Evolutionary conservation across 768 basidiomycete species (phyloP).

Genomic region (Hysterangium stoloniferum): DNA sequence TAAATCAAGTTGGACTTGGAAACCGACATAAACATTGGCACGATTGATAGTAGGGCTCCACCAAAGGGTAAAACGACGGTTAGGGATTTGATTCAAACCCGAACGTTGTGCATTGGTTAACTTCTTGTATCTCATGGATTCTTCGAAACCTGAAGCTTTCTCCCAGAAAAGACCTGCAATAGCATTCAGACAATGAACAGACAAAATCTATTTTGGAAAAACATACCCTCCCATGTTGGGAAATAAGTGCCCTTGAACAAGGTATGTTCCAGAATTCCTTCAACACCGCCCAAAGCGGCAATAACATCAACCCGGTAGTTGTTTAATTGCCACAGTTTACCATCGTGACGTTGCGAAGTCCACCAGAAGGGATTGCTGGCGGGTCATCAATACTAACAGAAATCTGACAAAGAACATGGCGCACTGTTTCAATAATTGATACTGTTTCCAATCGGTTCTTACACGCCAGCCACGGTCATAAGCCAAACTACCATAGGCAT

Average conservation of each 20-base stretch:
- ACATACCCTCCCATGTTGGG: slow-evolving; percentile 88
- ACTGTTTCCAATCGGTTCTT: slow-evolving; percentile 96
- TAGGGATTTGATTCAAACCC: slow-evolving; percentile 96
- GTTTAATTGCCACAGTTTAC: slow-evolving; percentile 94
- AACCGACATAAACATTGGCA: slow-evolving; percentile 99
- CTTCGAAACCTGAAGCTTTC: slow-evolving; percentile 95
- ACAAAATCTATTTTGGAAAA: not conserved
- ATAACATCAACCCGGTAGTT: slow-evolving; percentile 99
- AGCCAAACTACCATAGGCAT: slow-evolving; percentile 75
- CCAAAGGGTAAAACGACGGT: slow-evolving; percentile 98
- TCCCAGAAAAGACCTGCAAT: slow-evolving; percentile 85
- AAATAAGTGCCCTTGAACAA: slow-evolving; percentile 97
- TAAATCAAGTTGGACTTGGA: slow-evolving; percentile 98
- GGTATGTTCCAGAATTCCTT: slow-evolving; percentile 94
- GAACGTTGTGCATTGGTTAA: slow-evolving; percentile 98
- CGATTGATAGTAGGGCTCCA: slow-evolving; percentile 99
- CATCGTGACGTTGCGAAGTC: slow-evolving; percentile 96
- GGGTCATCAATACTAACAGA: slow-evolving; percentile 7
- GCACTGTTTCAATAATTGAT: slow-evolving; percentile 85
- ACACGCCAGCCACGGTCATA: slow-evolving; percentile 99
- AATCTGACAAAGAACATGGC: slow-evolving; percentile 20
- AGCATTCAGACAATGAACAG: slow-evolving; percentile 6
- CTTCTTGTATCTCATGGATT: slow-evolving; percentile 93
- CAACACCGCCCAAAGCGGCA: slow-evolving; percentile 94
- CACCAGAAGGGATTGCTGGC: slow-evolving; percentile 96